Evolutionary conservation across 2,329 filamentous ascomycete genomes (phyloP).

Genomic region (Ophiostoma populinum): DNA sequence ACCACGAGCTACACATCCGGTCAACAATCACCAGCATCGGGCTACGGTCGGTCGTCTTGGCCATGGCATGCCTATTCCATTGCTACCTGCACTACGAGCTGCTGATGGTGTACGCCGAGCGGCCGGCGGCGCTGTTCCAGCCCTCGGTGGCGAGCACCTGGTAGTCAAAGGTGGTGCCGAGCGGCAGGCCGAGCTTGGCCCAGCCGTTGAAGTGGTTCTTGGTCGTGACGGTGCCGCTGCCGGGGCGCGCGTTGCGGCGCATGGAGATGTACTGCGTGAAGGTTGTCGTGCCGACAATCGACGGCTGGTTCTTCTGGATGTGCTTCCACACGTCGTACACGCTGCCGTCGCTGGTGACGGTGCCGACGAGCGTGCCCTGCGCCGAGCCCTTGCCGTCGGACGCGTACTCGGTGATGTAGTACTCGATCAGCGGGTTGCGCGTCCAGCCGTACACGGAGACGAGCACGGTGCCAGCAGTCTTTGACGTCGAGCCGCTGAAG

Average conservation of each 20-base stretch:
- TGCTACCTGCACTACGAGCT: too few relatives aligned
- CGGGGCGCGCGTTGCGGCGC: slow-evolving; percentile 25
- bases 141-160: too few relatives aligned
- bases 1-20: too few relatives aligned
- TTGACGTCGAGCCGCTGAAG: slow-evolving; percentile 14
- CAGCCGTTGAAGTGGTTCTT: slow-evolving; percentile 35
- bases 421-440: slow-evolving; percentile 21
- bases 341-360: slow-evolving; percentile 17
- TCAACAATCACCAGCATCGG: too few relatives aligned
- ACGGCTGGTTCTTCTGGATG: slow-evolving; percentile 24
- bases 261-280: slow-evolving; percentile 34
- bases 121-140: too few relatives aligned
- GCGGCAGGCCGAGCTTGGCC: slow-evolving; percentile 25
- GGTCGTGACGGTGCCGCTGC: slow-evolving; percentile 29
- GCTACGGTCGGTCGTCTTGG: too few relatives aligned
- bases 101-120: too few relatives aligned
- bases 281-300: slow-evolving; percentile 28
- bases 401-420: slow-evolving; percentile 22
- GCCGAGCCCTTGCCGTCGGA: slow-evolving; percentile 15
- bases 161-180: too few relatives aligned
- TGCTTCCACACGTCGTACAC: slow-evolving; percentile 20
- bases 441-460: slow-evolving; percentile 23
- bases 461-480: slow-evolving; percentile 15
- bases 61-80: too few relatives aligned
- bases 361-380: slow-evolving; percentile 17